phyloP scores from a whole-genome alignment of 805 yeast genomes.

The Priceomyces carsonii region DNA sequence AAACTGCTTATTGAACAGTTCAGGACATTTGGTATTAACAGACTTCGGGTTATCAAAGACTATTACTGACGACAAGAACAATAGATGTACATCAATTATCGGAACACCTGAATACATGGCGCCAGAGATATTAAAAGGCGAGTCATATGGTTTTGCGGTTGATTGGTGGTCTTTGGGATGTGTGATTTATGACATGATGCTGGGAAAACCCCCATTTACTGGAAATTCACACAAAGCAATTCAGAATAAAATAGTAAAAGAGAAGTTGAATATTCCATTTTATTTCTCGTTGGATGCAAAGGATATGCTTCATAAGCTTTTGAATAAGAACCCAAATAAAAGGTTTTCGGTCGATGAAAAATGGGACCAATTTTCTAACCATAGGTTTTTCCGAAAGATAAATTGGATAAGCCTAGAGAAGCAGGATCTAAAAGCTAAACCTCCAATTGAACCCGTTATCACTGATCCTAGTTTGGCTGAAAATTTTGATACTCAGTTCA shows the following conservation, averaged over 20 bases:
- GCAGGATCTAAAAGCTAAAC: slow-evolving; percentile 50
- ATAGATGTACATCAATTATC: slow-evolving; percentile 55
- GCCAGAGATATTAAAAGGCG: slow-evolving; percentile 81
- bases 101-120: slow-evolving; percentile 90
- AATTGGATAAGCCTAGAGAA: slow-evolving; percentile 63
- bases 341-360: slow-evolving; percentile 57
- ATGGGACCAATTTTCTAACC: slow-evolving; percentile 55
- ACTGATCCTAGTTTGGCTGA: slow-evolving; percentile 84
- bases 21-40: slow-evolving; percentile 81
- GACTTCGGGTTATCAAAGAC: slow-evolving; percentile 78
- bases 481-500: slow-evolving; percentile 79
- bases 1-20: slow-evolving; percentile 72
- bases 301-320: slow-evolving; percentile 63
- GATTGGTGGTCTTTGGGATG: slow-evolving; percentile 96
- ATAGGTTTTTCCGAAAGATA: slow-evolving; percentile 74
- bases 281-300: slow-evolving; percentile 79
- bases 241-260: slow-evolving; percentile 70
- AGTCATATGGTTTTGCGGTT: slow-evolving; percentile 73
- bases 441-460: slow-evolving; percentile 82
- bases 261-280: slow-evolving; percentile 68
- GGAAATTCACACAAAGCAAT: slow-evolving; percentile 78
- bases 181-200: slow-evolving; percentile 72
- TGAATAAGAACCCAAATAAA: slow-evolving; percentile 69
- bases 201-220: slow-evolving; percentile 87
- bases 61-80: slow-evolving; percentile 28